Percentiles rank a stretch among this genome's conserved stretches.
These are phyloP conservation scores for Peniophora sp. DNA, from an alignment of 1,284 basidiomycete genomes.

Conservation along the genomic window DNA sequence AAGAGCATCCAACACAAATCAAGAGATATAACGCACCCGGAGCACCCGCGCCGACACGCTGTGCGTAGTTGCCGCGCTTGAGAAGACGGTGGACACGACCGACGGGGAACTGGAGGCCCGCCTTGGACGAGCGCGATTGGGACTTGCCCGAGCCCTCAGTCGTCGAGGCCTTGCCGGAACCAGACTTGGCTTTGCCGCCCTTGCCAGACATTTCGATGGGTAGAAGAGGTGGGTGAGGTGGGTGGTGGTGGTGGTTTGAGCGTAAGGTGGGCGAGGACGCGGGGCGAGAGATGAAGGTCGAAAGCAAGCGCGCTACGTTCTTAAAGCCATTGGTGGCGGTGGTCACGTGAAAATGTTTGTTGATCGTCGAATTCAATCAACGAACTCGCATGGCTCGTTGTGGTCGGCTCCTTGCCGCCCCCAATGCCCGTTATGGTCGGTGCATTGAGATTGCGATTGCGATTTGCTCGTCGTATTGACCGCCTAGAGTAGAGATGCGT, in stretches of 20 bases:
- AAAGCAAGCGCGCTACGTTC: background rate
- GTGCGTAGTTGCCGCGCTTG: slow-evolving; percentile 84
- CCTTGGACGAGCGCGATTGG: slow-evolving; percentile 76
- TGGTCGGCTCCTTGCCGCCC: too few species aligned
- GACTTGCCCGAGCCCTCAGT: slow-evolving; percentile 40
- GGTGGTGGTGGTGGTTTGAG: slow-evolving; percentile 6
- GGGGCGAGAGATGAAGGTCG: background rate
- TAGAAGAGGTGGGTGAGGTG: slow-evolving; percentile 6
- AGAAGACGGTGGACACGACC: slow-evolving; percentile 90
- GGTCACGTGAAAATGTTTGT: background rate
- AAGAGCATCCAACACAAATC: too few species aligned
- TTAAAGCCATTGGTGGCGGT: background rate
- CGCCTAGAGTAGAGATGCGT: too few species aligned
- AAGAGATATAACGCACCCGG: slow-evolving; percentile 43
- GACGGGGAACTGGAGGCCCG: slow-evolving; percentile 81
- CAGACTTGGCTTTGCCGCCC: slow-evolving; percentile 56
- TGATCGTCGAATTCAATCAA: background rate
- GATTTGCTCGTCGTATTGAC: too few species aligned
- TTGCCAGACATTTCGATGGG: slow-evolving; percentile 44
- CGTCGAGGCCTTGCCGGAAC: slow-evolving; percentile 49
- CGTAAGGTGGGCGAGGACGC: background rate
- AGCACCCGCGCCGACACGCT: slow-evolving; percentile 74
- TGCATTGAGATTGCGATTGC: too few species aligned
- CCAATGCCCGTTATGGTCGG: too few species aligned
- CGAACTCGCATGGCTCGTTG: background rate